Conservation (phyloP, 1,284 basidiomycete genomes). For the Trichosporon sp. region DNA sequence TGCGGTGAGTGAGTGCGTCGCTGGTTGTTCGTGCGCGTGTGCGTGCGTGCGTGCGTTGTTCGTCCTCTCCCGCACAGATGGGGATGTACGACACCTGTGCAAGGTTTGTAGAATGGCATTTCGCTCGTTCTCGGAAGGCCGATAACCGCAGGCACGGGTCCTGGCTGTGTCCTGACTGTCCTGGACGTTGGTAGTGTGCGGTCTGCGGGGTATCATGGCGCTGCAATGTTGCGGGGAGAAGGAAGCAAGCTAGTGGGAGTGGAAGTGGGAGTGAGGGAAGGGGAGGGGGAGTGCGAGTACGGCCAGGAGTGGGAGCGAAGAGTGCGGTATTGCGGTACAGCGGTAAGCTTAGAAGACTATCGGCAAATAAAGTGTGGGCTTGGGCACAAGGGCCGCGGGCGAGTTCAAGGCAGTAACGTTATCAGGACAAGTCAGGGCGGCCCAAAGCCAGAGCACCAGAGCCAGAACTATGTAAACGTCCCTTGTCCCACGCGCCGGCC, state of each 20-base stretch:
- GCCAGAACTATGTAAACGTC: not conserved
- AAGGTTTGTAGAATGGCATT: not conserved
- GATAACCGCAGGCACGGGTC: not conserved
- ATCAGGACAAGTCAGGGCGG: not conserved
- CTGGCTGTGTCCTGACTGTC: too few relatives aligned
- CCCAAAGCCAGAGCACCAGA: not conserved
- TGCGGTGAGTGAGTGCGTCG: too few relatives aligned
- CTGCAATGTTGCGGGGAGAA: not conserved
- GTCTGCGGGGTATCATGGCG: not conserved
- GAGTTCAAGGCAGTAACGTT: not conserved
- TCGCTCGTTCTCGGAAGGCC: not conserved
- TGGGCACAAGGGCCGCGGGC: not conserved
- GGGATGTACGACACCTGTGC: too few relatives aligned
- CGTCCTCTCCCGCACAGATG: too few relatives aligned
- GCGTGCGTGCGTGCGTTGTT: too few relatives aligned
- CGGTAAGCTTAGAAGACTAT: not conserved
- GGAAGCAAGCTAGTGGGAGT: not conserved
- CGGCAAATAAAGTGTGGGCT: not conserved
- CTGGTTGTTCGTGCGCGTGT: too few relatives aligned
- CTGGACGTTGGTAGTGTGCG: too few relatives aligned
- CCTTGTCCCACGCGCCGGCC: too few relatives aligned
- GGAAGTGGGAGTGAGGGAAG: too few relatives aligned
- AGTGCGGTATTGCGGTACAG: too few relatives aligned
- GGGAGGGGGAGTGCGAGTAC: too few relatives aligned
- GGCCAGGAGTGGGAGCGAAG: too few relatives aligned